Percentiles rank a stretch among this genome's conserved stretches.
phyloP scores from a whole-genome alignment of 1,284 basidiomycete species.

The Cryptococcus amylolentus region DNA sequence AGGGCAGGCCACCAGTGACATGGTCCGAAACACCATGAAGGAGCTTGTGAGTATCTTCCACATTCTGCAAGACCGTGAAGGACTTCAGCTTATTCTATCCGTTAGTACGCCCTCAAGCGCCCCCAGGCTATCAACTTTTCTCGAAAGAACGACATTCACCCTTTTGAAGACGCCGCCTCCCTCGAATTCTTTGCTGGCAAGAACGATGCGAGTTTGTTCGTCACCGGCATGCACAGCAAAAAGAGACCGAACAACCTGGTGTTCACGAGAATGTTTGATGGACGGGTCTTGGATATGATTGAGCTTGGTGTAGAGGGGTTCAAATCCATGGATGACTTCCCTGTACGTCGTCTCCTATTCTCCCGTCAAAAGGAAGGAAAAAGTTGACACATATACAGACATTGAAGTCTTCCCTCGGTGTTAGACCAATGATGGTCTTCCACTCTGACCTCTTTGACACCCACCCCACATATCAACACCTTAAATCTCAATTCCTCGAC shows the following conservation, averaged over 20 bases:
- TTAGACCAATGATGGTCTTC: slow-evolving; percentile 92
- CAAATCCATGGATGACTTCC: slow-evolving; percentile 74
- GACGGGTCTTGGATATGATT: slow-evolving; percentile 86
- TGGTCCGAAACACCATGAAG: slow-evolving; percentile 74
- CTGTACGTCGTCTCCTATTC: slow-evolving; percentile 56
- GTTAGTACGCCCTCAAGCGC: slow-evolving; percentile 83
- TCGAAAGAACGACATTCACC: slow-evolving; percentile 88
- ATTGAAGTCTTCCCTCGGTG: slow-evolving; percentile 82
- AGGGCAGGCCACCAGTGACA: slow-evolving; percentile 79
- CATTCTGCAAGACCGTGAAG: not conserved
- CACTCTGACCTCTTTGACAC: slow-evolving; percentile 89
- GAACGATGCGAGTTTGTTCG: slow-evolving; percentile 90
- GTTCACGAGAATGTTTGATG: slow-evolving; percentile 83
- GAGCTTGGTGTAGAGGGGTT: slow-evolving; percentile 85
- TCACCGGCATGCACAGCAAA: slow-evolving; percentile 89
- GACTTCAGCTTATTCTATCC: not conserved
- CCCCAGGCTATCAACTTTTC: slow-evolving; percentile 87
- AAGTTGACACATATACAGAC: slow-evolving; percentile 54
- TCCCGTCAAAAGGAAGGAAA: not conserved
- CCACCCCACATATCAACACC: slow-evolving; percentile 82
- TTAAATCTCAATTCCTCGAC: slow-evolving; percentile 87
- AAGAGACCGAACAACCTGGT: slow-evolving; percentile 88
- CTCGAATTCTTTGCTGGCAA: slow-evolving; percentile 91
- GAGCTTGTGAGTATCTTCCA: slow-evolving; percentile 65
- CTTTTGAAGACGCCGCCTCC: slow-evolving; percentile 79